Percentiles rank a stretch among this genome's conserved stretches.
Evolutionary conservation across 176 grass and related monocot species (phyloP).

Genomic region (Carex kokanica): DNA sequence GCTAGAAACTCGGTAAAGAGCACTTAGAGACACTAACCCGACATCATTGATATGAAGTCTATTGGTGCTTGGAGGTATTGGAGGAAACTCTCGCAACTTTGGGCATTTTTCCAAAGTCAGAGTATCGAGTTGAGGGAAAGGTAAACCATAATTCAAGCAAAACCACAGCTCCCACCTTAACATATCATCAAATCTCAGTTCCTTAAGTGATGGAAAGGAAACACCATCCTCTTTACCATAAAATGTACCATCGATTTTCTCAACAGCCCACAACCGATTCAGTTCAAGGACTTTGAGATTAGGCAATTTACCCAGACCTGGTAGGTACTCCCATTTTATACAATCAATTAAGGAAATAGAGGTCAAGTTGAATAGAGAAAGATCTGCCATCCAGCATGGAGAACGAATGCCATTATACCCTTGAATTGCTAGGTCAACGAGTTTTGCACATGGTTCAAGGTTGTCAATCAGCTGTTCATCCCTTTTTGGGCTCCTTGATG

Average conservation of each 20-base stretch:
- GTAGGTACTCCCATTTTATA: constrained; percentile 11
- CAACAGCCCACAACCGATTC: neutral
- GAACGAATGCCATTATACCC: constrained; percentile 33
- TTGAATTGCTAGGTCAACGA: constrained; percentile 24
- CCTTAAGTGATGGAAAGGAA: constrained; percentile 32
- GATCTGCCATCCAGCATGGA: constrained; percentile 39
- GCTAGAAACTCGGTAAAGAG: neutral
- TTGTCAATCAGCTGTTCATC: constrained; percentile 27
- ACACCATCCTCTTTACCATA: neutral
- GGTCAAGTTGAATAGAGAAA: constrained; percentile 20
- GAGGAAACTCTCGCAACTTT: constrained; percentile 24
- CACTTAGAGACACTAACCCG: constrained; percentile 15
- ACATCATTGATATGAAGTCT: constrained; percentile 24
- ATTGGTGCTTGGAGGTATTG: constrained; percentile 13
- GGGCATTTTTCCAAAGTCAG: constrained; percentile 26
- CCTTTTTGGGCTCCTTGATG: neutral
- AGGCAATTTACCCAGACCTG: constrained; percentile 35
- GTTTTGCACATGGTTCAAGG: constrained; percentile 23
- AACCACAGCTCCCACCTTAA: constrained; percentile 30
- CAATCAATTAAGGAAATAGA: constrained; percentile 30
- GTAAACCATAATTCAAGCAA: constrained; percentile 13
- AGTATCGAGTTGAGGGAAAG: constrained; percentile 28
- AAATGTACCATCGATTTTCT: constrained; percentile 29
- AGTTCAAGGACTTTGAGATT: constrained; percentile 37
- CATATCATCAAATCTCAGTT: constrained; percentile 28